Percentiles rank a stretch among this genome's conserved stretches.
Conservation (phyloP, 2,329 filamentous ascomycete genomes). For the Xylaria sp. region DNA sequence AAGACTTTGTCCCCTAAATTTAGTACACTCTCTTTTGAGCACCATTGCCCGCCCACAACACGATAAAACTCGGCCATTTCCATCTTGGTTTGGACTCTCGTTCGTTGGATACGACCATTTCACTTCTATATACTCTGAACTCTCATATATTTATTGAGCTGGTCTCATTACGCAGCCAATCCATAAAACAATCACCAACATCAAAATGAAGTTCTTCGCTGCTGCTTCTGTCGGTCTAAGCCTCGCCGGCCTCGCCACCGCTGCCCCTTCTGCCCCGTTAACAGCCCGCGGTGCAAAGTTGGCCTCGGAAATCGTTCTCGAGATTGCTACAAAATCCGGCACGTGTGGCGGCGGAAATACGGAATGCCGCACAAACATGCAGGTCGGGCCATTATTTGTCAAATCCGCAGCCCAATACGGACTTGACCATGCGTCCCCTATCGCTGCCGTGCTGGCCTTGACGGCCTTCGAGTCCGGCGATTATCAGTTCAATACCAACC, state of each 20-base stretch:
- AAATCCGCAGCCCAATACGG: slow-evolving; percentile 66
- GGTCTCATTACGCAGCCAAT: slow-evolving; percentile 37
- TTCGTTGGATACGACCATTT: slow-evolving; percentile 35
- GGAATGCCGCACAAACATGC: slow-evolving; percentile 72
- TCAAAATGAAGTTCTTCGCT: slow-evolving; percentile 46
- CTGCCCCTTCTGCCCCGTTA: slow-evolving; percentile 21
- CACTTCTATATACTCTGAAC: slow-evolving; percentile 4
- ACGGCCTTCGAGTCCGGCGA: slow-evolving; percentile 76
- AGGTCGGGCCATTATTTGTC: slow-evolving; percentile 68
- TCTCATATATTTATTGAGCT: slow-evolving; percentile 19
- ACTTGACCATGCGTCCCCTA: slow-evolving; percentile 64
- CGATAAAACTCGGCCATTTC: not conserved
- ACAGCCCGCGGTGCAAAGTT: slow-evolving; percentile 27
- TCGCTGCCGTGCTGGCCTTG: slow-evolving; percentile 75
- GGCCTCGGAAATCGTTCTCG: slow-evolving; percentile 55
- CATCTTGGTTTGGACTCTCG: slow-evolving; percentile 2
- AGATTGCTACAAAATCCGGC: slow-evolving; percentile 64
- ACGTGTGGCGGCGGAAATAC: slow-evolving; percentile 59
- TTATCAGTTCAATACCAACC: slow-evolving; percentile 77
- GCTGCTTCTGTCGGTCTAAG: slow-evolving; percentile 39
- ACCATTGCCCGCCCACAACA: slow-evolving; percentile 11
- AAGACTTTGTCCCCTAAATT: slow-evolving; percentile 7
- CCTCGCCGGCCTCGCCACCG: slow-evolving; percentile 44
- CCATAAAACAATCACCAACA: not conserved
- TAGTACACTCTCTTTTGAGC: not conserved